Evolutionary conservation across 2,329 filamentous ascomycete genomes (phyloP).

Genomic region (Dactylonectria estremocensis): DNA sequence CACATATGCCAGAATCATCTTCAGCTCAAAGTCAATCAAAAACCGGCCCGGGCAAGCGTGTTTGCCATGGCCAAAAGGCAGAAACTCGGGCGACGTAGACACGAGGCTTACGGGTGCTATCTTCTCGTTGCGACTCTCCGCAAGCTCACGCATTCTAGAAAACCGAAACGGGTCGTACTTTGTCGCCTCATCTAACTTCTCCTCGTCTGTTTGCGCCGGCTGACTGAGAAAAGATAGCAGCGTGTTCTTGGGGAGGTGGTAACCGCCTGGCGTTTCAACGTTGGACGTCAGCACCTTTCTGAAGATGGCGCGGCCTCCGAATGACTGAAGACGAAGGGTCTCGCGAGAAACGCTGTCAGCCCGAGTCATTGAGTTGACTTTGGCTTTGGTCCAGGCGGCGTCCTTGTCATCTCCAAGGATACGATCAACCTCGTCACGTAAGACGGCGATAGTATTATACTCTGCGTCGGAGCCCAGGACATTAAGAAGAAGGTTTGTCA

Average conservation of each 20-base stretch:
- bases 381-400: slow-evolving; percentile 57
- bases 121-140: slow-evolving; percentile 33
- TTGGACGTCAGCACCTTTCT: slow-evolving; percentile 50
- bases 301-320: slow-evolving; percentile 48
- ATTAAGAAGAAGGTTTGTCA: slow-evolving; percentile 58
- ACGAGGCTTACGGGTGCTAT: slow-evolving; percentile 32
- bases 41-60: slow-evolving; percentile 53
- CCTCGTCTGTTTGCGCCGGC: not conserved
- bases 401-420: slow-evolving; percentile 48
- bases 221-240: not conserved
- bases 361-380: slow-evolving; percentile 54
- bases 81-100: slow-evolving; percentile 43
- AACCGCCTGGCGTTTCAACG: slow-evolving; percentile 47
- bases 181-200: not conserved
- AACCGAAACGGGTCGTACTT: slow-evolving; percentile 1
- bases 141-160: slow-evolving; percentile 53
- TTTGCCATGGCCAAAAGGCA: slow-evolving; percentile 55
- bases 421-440: slow-evolving; percentile 56
- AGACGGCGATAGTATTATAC: slow-evolving; percentile 53
- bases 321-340: slow-evolving; percentile 57
- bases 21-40: slow-evolving; percentile 52
- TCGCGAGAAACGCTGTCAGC: slow-evolving; percentile 61
- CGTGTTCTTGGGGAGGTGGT: not conserved
- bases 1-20: slow-evolving; percentile 49
- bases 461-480: slow-evolving; percentile 55